phyloP scores from a whole-genome alignment of 2,329 filamentous ascomycete species.

The Alternaria novae-zelandiae region DNA sequence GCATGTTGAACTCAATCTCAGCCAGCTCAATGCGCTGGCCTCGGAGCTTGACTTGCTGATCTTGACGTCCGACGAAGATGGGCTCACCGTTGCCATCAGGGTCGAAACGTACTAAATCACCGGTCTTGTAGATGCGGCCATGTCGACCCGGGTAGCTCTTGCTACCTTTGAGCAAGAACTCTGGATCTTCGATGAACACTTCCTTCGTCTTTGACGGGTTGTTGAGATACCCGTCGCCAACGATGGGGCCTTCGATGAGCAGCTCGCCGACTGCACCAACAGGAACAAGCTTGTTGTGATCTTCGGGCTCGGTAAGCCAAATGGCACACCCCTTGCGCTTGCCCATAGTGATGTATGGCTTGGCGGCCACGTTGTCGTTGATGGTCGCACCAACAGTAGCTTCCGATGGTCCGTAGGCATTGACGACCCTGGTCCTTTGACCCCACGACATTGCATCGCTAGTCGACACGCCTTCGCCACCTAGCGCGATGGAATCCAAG shows the following conservation, averaged over 20 bases:
- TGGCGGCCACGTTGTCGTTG: conserved; percentile 37
- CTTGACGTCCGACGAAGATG: conserved; percentile 46
- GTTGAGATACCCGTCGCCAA: conserved; percentile 48
- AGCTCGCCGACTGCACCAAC: conserved; percentile 58
- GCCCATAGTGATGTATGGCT: conserved; percentile 47
- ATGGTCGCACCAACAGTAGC: conserved; percentile 45
- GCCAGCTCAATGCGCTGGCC: conserved; percentile 49
- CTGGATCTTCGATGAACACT: conserved; percentile 57
- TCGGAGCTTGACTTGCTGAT: conserved; percentile 51
- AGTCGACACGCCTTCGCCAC: conserved; percentile 47
- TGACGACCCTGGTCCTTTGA: conserved; percentile 43
- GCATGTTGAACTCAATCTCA: conserved; percentile 50
- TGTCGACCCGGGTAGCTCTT: conserved; percentile 55
- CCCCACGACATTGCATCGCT: conserved; percentile 54
- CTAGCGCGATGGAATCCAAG: conserved; percentile 53
- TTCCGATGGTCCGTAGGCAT: conserved; percentile 47
- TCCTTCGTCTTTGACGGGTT: conserved; percentile 46
- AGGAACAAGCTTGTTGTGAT: conserved; percentile 47
- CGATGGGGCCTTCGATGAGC: conserved; percentile 64
- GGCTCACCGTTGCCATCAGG: conserved; percentile 47
- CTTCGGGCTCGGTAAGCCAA: conserved; percentile 52
- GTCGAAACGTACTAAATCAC: conserved; percentile 58
- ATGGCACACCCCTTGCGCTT: conserved; percentile 40
- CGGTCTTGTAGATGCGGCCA: conserved; percentile 55
- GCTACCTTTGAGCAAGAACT: conserved; percentile 68